Percentiles rank a stretch among this genome's conserved stretches.
Conservation (phyloP, 2,329 filamentous ascomycete genomes). For the Calonectria pseudoturangicola region DNA sequence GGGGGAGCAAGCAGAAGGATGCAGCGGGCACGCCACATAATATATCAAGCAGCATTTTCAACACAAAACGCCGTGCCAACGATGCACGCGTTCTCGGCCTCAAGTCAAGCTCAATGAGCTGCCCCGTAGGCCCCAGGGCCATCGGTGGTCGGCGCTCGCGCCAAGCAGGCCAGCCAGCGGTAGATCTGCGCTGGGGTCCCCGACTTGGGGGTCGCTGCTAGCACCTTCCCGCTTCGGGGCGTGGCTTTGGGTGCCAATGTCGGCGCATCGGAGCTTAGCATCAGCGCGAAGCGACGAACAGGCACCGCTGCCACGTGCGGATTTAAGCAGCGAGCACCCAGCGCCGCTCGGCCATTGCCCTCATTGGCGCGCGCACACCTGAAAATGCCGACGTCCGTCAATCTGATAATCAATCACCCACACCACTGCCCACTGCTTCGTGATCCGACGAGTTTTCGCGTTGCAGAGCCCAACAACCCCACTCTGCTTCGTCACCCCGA, state of each 20-base stretch:
- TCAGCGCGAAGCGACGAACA: conserved; percentile 48
- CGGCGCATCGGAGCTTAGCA: conserved; percentile 49
- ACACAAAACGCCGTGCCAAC: neutral
- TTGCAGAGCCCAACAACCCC: neutral
- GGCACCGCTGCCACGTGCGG: conserved; percentile 25
- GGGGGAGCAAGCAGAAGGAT: neutral
- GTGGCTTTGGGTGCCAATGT: conserved; percentile 37
- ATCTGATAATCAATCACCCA: neutral
- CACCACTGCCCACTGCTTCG: neutral
- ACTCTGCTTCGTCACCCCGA: neutral
- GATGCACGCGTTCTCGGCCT: conserved; percentile 7
- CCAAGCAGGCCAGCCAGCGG: conserved; percentile 27
- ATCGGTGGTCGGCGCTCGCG: conserved; percentile 44
- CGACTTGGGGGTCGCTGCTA: neutral
- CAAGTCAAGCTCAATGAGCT: neutral
- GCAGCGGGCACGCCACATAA: neutral
- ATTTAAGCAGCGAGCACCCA: neutral
- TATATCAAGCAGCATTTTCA: conserved; percentile 8
- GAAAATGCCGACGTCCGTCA: neutral
- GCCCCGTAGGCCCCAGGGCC: neutral
- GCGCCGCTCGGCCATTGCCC: neutral
- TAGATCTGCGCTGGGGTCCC: conserved; percentile 35
- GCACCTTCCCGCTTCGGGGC: conserved; percentile 46
- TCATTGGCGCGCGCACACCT: neutral
- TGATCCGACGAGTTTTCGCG: conserved; percentile 9